Evolutionary conservation across 768 basidiomycete genomes (phyloP), one percentile per base, ranked within the genome.

Genomic region (Russula brevipes): DNA sequence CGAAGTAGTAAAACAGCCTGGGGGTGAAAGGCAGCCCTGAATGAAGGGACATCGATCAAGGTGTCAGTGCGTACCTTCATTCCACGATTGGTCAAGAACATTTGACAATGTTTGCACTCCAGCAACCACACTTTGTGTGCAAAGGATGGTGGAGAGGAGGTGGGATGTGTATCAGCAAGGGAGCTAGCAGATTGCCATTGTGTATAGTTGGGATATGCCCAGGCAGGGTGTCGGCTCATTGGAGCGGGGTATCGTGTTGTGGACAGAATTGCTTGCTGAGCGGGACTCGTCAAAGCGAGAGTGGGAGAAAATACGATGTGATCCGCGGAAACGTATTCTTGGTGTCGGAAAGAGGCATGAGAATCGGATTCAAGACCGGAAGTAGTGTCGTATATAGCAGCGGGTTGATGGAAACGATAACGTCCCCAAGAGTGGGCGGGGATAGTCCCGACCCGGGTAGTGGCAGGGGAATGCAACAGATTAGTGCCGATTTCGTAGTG

Each of bases 1-100:
- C 86, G 83, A 59, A 92, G 80, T 24, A 94, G 79, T n/a, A 92
- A 80, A 45, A 93, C 90, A 52, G 91, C 91, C 90, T 91, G 69
- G 55, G n/a, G 44, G 54, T 63, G 54, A 59, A 60, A 49, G 54
- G 35, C n/a, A 63, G 33, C 19, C 33, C 39, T 24, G 44, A 49
- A 46, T 58, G 64, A 57, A 17, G 56, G 38, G 49, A 47, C 31
- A 41, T 55, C 30, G 45, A 58, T 45, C 31, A 42, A 61, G 19
- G n/a, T 35, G 14, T 47, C 35, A 42, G 44, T 33, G 54, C 65
- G 59, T 68, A 84, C 89, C 81, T 89, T 88, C 91, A 93, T 93
- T 60, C 86, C 91, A 33, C 91, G 82, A 72, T 93, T 91, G 16
- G 90, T 89, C 53, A 93, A 74, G 70, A 92, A 92, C 19, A 80